phyloP scores from a whole-genome alignment of 306 rosid genomes.

The Rosa lucieae region DNA sequence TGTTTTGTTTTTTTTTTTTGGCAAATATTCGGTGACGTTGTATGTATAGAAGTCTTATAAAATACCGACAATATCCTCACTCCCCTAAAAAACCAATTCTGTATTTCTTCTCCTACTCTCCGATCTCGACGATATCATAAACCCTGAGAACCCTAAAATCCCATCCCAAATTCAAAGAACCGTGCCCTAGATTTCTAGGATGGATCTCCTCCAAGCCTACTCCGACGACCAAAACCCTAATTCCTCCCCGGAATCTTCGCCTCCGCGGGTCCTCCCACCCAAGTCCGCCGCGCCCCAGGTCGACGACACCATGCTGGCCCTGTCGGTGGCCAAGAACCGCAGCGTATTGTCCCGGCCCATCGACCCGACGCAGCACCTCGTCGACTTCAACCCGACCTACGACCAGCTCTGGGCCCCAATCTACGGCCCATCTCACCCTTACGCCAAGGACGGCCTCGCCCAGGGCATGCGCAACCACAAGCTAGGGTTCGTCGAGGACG shows the following conservation, averaged over 20 bases:
- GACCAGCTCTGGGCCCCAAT: conserved; percentile 97
- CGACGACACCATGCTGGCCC: conserved; percentile 89
- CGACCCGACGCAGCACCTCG: conserved; percentile 73
- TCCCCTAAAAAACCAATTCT: too few species aligned
- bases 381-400: conserved; percentile 81
- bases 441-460: conserved; percentile 87
- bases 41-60: too few species aligned
- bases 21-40: too few species aligned
- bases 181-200: conserved; percentile 6
- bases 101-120: neutral
- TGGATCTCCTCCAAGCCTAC: conserved; percentile 79
- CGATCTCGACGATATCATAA: neutral
- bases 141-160: neutral
- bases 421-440: conserved; percentile 88
- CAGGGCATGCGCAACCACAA: conserved; percentile 98
- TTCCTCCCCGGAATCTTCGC: conserved; percentile 58
- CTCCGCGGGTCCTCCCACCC: conserved; percentile 67
- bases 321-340: conserved; percentile 49
- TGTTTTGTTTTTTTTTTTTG: too few species aligned
- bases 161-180: neutral
- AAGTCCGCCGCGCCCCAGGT: conserved; percentile 83
- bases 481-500: conserved; percentile 90
- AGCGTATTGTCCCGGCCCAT: conserved; percentile 50
- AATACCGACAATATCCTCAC: too few species aligned
- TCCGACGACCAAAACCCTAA: conserved; percentile 55